phyloP scores from a whole-genome alignment of 495 filamentous ascomycete genomes.

The Penicillium simplicissimum region DNA sequence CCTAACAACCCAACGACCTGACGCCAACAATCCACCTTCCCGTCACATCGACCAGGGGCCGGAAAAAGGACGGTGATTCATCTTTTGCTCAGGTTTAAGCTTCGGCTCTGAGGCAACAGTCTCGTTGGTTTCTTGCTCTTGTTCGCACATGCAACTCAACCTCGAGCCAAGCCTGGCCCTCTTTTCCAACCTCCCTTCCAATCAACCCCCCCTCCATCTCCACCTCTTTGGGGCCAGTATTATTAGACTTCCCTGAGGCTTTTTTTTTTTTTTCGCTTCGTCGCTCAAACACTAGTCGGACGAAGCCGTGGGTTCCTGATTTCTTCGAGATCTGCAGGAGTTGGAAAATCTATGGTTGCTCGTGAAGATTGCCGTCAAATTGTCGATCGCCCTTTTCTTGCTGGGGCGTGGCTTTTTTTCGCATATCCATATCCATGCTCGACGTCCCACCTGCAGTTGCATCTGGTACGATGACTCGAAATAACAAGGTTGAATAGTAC shows the following conservation, averaged over 20 bases:
- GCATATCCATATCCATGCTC: slow-evolving; percentile 11
- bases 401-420: slow-evolving; percentile 3
- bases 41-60: not conserved
- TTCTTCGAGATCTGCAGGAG: slow-evolving; percentile 8
- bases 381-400: slow-evolving; percentile 1
- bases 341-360: slow-evolving; percentile 9
- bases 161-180: slow-evolving; percentile 6
- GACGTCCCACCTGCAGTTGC: slow-evolving; percentile 3
- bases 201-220: not conserved
- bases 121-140: not conserved
- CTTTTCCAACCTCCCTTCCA: not conserved
- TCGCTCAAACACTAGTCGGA: slow-evolving; percentile 8
- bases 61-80: slow-evolving; percentile 3
- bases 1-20: slow-evolving; percentile 18
- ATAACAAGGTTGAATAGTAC: slow-evolving; percentile 17
- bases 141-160: slow-evolving; percentile 8
- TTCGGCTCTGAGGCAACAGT: slow-evolving; percentile 2
- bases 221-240: not conserved
- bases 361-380: slow-evolving; percentile 6
- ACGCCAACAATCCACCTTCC: slow-evolving; percentile 5
- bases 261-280: not conserved
- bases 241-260: slow-evolving; percentile 6
- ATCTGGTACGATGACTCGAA: slow-evolving; percentile 26
- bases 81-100: slow-evolving; percentile 17
- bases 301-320: slow-evolving; percentile 2